Evolutionary conservation across 1,284 basidiomycete genomes (phyloP).

Genomic region (Ceraceosorus bombacis): DNA sequence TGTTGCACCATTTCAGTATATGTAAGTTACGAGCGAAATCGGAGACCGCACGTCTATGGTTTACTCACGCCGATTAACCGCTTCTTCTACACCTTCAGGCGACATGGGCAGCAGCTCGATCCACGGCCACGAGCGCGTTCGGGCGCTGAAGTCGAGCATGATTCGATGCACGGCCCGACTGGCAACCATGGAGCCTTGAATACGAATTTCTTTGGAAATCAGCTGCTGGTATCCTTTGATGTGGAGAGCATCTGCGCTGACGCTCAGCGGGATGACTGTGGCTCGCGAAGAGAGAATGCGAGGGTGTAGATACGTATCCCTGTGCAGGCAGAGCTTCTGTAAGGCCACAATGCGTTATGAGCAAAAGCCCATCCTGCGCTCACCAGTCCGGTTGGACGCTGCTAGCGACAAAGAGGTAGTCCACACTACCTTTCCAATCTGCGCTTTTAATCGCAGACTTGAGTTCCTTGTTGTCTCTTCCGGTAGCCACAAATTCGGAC

Average conservation of each 20-base stretch:
- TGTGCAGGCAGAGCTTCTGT: too few relatives aligned
- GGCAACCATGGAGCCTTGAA: conserved; percentile 38
- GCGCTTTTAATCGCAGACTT: conserved; percentile 13
- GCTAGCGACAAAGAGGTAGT: conserved; percentile 37
- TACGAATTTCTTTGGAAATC: conserved; percentile 31
- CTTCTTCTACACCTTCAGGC: conserved; percentile 37
- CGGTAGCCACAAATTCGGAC: conserved; percentile 34
- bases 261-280: conserved; percentile 37
- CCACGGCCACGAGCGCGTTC: conserved; percentile 31
- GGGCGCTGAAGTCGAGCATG: conserved; percentile 40
- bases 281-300: conserved; percentile 28
- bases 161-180: conserved; percentile 26
- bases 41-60: conserved; percentile 3
- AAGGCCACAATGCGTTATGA: too few relatives aligned
- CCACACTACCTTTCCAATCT: conserved; percentile 8
- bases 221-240: conserved; percentile 34
- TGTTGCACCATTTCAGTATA: too few relatives aligned
- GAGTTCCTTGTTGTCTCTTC: conserved; percentile 34
- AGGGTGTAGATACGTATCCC: conserved; percentile 18
- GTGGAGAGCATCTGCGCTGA: conserved; percentile 18
- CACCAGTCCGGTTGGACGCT: conserved; percentile 40
- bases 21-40: too few relatives aligned
- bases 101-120: conserved; percentile 44
- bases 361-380: not conserved
- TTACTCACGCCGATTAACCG: conserved; percentile 28